phyloP scores from a whole-genome alignment of 2,329 filamentous ascomycete genomes.

The Pseudonectria foliicola region DNA sequence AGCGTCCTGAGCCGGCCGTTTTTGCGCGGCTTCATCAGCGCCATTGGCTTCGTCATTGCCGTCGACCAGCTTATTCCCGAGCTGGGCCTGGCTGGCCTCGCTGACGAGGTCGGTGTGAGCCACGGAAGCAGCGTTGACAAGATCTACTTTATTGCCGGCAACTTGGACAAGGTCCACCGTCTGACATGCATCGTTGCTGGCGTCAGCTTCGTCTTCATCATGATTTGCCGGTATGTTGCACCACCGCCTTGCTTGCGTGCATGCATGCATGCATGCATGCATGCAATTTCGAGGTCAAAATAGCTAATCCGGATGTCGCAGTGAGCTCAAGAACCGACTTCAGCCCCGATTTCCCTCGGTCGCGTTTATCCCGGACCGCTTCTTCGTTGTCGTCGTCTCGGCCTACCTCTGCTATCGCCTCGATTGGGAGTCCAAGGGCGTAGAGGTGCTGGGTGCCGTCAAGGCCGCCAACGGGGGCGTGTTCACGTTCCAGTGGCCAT shows the following conservation, averaged over 20 bases:
- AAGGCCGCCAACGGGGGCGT: conserved; percentile 62
- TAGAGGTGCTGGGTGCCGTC: conserved; percentile 77
- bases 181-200: conserved; percentile 72
- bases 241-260: too few relatives aligned
- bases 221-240: conserved; percentile 77
- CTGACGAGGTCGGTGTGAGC: conserved; percentile 56
- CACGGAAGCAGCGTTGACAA: conserved; percentile 88
- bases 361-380: conserved; percentile 86
- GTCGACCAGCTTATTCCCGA: conserved; percentile 93
- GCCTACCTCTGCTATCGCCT: conserved; percentile 71
- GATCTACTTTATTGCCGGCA: conserved; percentile 66
- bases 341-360: conserved; percentile 73
- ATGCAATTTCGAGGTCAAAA: background rate
- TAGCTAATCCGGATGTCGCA: conserved; percentile 26
- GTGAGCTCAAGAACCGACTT: conserved; percentile 72
- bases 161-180: conserved; percentile 59
- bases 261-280: background rate
- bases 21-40: conserved; percentile 89
- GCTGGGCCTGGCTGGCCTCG: conserved; percentile 64
- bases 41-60: conserved; percentile 92
- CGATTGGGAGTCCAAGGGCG: conserved; percentile 70
- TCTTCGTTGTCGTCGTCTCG: conserved; percentile 79
- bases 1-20: conserved; percentile 92
- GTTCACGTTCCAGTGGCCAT: conserved; percentile 83
- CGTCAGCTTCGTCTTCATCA: conserved; percentile 77